Evolutionary conservation across 768 basidiomycete genomes (phyloP), one percentile per base, ranked within the genome.

Genomic region (Coprinopsis marcescibilis): DNA sequence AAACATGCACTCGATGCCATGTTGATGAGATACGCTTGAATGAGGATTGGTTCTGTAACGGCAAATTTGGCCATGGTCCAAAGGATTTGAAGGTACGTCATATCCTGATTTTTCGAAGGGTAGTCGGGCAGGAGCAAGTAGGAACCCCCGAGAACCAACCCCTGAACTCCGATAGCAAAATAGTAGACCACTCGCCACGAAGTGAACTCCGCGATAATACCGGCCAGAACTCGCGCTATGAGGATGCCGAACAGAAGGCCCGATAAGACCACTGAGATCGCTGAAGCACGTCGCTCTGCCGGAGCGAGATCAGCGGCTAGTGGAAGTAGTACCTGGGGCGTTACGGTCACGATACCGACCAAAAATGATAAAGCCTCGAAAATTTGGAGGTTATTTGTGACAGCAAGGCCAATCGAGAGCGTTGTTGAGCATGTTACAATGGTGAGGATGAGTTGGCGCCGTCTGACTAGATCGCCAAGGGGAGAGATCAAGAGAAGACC

Each of bases 271-370:
- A 91, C 81, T 1, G 86, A 81, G 35, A 95, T 71, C 0, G 89
- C 84, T 6, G 80, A 72, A 0, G 85, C 90, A 23, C 89, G 78
- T n/a, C 76, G 75, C 41, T 83, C 73, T 1, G 83, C 78, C 0
- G 85, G 81, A 0, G 89, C 89, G 21, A 94, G 76, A 63, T 95
- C 92, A 1, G 80, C 91, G 0, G 88, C 86, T 29, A 85, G 71
- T 2, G 76, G 75, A 57, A 90, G 78, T 46, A 95, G 78, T 47
- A 93, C 80, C 60, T 87, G 85, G 0, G 85, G 81, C 0, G 80
- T 78, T 35, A 89, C 86, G n/a, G 79, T 81, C 17, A 74, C 65
- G 11, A 78, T 65, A 2, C 90, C 89, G 17, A 87, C 71, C 24
- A 91, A 63, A 65, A 83, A 93, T 10, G 76, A 80, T 4, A 92